Conservation (phyloP, 495 filamentous ascomycete species). For the Lineolata rhizophorae region DNA sequence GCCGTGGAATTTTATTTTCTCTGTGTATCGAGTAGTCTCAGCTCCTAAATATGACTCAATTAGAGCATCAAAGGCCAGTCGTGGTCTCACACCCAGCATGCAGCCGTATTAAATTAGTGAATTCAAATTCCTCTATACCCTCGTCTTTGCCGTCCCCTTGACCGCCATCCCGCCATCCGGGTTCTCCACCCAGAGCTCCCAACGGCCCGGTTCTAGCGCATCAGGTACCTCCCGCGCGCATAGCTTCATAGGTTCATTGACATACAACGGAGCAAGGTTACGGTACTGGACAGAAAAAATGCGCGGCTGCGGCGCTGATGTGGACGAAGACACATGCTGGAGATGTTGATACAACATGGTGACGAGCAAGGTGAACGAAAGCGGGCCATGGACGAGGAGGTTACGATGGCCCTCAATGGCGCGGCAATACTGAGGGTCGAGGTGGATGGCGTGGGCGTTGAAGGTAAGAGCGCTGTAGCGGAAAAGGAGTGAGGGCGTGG, state of each 20-base stretch:
- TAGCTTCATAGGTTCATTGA: slow-evolving; percentile 28
- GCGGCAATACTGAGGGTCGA: slow-evolving; percentile 49
- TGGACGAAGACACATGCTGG: slow-evolving; percentile 21
- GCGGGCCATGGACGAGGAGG: slow-evolving; percentile 67
- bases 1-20: too few species aligned
- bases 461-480: slow-evolving; percentile 69
- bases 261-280: slow-evolving; percentile 67
- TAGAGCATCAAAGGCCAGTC: not conserved
- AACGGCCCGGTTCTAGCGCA: slow-evolving; percentile 7
- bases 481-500: slow-evolving; percentile 43
- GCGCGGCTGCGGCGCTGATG: slow-evolving; percentile 6
- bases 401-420: slow-evolving; percentile 50
- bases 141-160: slow-evolving; percentile 13
- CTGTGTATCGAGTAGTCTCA: too few species aligned
- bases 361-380: slow-evolving; percentile 57
- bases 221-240: slow-evolving; percentile 14
- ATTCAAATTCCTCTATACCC: not conserved
- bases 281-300: slow-evolving; percentile 45
- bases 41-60: too few species aligned
- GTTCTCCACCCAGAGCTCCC: slow-evolving; percentile 15
- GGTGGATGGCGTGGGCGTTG: slow-evolving; percentile 71
- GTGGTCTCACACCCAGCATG: not conserved
- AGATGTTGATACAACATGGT: slow-evolving; percentile 34
- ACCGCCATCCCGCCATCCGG: slow-evolving; percentile 16
- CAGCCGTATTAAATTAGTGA: not conserved